A percentile compares a stretch with the other conserved stretches of the same genome.
Conservation (phyloP, 352 stramenopile genomes). For the Phytophthora sp. region DNA sequence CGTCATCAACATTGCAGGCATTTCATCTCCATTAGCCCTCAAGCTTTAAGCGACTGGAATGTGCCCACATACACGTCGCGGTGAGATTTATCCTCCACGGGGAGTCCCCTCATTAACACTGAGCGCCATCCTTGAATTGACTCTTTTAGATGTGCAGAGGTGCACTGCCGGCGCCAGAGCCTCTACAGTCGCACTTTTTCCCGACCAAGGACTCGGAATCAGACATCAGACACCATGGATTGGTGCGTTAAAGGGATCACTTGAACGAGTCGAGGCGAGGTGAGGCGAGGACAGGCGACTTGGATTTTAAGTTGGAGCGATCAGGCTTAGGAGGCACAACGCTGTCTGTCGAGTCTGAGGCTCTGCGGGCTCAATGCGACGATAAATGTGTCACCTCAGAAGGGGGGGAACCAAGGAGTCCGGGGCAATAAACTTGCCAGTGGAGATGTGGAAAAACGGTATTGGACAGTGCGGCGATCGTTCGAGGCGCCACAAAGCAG, state of each 20-base stretch:
- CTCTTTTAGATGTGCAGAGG: conserved; percentile 26
- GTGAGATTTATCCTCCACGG: conserved; percentile 1
- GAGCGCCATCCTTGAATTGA: conserved; percentile 4
- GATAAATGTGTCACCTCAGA: conserved; percentile 5
- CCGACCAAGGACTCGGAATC: too few relatives aligned
- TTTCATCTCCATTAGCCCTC: background rate
- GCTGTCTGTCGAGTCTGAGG: too few relatives aligned
- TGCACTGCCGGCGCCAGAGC: background rate
- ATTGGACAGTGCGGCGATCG: conserved; percentile 31
- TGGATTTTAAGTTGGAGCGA: conserved; percentile 16
- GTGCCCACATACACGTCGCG: conserved; percentile 4
- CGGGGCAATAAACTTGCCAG: too few relatives aligned
- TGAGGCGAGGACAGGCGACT: too few relatives aligned
- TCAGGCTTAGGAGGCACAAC: too few relatives aligned
- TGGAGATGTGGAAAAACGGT: conserved; percentile 14
- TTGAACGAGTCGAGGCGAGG: too few relatives aligned
- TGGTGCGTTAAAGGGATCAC: too few relatives aligned
- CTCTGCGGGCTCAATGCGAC: conserved; percentile 13
- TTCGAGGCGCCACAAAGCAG: too few relatives aligned
- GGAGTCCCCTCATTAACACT: conserved; percentile 1
- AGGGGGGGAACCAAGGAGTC: too few relatives aligned
- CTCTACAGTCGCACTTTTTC: too few relatives aligned
- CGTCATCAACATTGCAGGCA: too few relatives aligned
- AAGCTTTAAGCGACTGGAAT: conserved; percentile 6
- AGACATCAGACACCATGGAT: too few relatives aligned